phyloP scores from a whole-genome alignment of 805 yeast genomes.

The Naumovozyma castellii region DNA sequence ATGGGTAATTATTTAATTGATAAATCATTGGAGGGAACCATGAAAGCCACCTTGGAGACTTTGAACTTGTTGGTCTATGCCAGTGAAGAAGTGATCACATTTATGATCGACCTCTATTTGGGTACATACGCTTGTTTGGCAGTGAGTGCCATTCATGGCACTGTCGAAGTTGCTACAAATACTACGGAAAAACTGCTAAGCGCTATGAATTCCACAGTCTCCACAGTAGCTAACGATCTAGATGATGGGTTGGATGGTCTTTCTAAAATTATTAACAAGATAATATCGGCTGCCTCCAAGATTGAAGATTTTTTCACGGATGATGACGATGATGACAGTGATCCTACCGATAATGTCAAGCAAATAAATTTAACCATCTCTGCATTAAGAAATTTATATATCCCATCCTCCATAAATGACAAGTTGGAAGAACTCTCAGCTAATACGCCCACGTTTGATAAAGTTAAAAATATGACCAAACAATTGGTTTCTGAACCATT shows the following conservation, averaged over 20 bases:
- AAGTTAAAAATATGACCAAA: constrained; percentile 52
- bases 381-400: constrained; percentile 46
- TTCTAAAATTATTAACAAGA: constrained; percentile 45
- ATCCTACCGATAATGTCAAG: constrained; percentile 21
- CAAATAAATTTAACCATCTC: constrained; percentile 51
- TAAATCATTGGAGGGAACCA: constrained; percentile 38
- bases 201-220: constrained; percentile 53
- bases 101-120: constrained; percentile 59
- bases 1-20: constrained; percentile 46
- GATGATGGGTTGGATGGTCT: constrained; percentile 58
- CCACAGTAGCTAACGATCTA: constrained; percentile 46
- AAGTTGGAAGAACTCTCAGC: constrained; percentile 44
- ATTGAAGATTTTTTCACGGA: constrained; percentile 50
- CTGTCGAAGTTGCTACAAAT: constrained; percentile 63
- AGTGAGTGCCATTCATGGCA: constrained; percentile 63
- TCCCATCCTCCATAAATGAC: constrained; percentile 55
- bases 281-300: constrained; percentile 41
- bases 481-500: constrained; percentile 52
- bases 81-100: constrained; percentile 48
- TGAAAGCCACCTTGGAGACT: constrained; percentile 37
- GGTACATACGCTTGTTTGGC: constrained; percentile 85
- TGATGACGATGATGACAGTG: constrained; percentile 29
- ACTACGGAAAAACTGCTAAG: constrained; percentile 55
- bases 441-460: constrained; percentile 56
- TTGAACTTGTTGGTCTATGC: constrained; percentile 44